A percentile compares a stretch with the other conserved stretches of the same genome.
Conservation (phyloP, 176 grass and related monocot species). For the Alopecurus myosuroides region DNA sequence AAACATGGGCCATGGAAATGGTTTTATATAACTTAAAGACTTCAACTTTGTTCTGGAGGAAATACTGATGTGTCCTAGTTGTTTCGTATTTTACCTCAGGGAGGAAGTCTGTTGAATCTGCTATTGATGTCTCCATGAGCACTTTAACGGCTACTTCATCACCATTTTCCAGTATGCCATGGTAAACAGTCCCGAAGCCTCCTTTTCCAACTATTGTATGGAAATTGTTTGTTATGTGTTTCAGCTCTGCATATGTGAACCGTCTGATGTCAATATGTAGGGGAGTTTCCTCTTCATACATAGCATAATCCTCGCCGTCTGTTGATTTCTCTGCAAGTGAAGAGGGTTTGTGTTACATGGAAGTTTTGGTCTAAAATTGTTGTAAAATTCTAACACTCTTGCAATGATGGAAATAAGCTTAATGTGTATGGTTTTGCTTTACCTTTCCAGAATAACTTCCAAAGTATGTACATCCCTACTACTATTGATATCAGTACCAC, state of each 20-base stretch:
- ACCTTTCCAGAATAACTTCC: slow-evolving; percentile 8
- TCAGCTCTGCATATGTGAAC: slow-evolving; percentile 37
- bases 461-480: background rate
- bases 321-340: background rate
- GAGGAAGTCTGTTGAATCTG: slow-evolving; percentile 31
- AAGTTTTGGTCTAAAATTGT: background rate
- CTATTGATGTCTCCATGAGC: slow-evolving; percentile 18
- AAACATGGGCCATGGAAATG: background rate
- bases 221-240: slow-evolving; percentile 34
- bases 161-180: slow-evolving; percentile 34
- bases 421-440: background rate
- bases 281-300: slow-evolving; percentile 29
- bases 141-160: slow-evolving; percentile 41
- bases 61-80: background rate
- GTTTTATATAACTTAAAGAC: background rate
- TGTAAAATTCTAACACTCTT: background rate
- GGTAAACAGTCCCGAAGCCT: slow-evolving; percentile 45
- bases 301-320: background rate
- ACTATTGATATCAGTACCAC: background rate
- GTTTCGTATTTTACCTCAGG: too few relatives aligned
- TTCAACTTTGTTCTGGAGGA: background rate
- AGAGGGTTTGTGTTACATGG: background rate
- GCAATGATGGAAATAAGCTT: background rate
- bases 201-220: slow-evolving; percentile 31
- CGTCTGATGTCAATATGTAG: slow-evolving; percentile 23